Evolutionary conservation across 2,329 filamentous ascomycete genomes (phyloP), one percentile per base, ranked within the genome.

Genomic region (Westerdykella aurantiaca): DNA sequence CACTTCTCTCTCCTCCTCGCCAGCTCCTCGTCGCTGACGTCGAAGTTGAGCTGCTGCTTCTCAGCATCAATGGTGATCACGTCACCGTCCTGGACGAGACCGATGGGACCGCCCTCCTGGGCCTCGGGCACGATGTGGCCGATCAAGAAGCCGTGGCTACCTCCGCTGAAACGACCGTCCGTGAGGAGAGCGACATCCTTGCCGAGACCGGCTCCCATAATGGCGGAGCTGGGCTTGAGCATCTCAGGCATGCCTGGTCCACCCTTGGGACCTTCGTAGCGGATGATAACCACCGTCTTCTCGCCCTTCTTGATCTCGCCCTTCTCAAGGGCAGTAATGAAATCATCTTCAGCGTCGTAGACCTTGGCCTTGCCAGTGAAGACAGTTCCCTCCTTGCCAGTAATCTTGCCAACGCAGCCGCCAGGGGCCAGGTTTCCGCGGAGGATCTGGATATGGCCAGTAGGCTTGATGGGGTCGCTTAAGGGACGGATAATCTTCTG

Each of bases 81-180:
- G 63, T 95, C 88, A 21, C 88, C 88, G 54, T 95, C 83, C 55
- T 78, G 67, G n/a, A 93, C 85, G 10, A 95, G 76, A 12, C 80
- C 88, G 49, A 95, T 93, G 2, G 88, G 88, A 0, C 88, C 88
- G 39, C 88, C 88, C 52, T 86, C 86, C 62, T 87, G 83, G 7
- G 88, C 88, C 71, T 95, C 88, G 21, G 88, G 88, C 34, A 90
- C 87, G 49, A 95, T 85, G 69, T 93, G 87, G 1, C 87, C 87
- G 58, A 93, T 91, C 55, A 93, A 73, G 77, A 93, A 93, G 33
- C 87, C 87, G 76, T 93, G 87, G 49, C 80, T 85, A 41, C 86
- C 88, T 45, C 88, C 88, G 7, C 81, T 85, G 75, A 88, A 90
- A 33, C 86, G 80, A 0, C 82, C 82, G 57, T 89, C 84, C 2